phyloP scores from a whole-genome alignment of 495 filamentous ascomycete genomes.

The Beverwykella pulmonaria region DNA sequence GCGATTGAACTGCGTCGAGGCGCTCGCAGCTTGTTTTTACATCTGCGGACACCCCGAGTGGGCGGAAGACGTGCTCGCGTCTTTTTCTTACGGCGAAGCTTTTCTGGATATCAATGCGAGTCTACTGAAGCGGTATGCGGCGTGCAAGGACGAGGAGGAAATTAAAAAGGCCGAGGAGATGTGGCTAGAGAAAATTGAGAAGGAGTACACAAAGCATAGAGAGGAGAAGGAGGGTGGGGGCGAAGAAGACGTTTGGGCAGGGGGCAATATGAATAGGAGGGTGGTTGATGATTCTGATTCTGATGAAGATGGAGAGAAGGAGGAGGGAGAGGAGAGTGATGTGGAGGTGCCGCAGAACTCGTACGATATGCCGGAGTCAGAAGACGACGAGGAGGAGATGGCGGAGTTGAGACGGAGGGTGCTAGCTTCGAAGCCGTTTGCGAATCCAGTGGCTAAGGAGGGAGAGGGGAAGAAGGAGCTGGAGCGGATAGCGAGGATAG shows the following conservation, averaged over 20 bases:
- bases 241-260: constrained; percentile 74
- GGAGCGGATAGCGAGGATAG: constrained; percentile 13
- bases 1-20: constrained; percentile 93
- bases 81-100: constrained; percentile 83
- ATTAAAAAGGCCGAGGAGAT: constrained; percentile 81
- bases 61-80: constrained; percentile 77
- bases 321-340: constrained; percentile 53
- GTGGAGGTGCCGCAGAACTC: constrained; percentile 60
- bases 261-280: constrained; percentile 80
- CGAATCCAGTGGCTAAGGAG: constrained; percentile 62
- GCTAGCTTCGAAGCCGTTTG: constrained; percentile 81
- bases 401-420: constrained; percentile 84
- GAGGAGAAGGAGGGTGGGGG: constrained; percentile 60
- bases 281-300: constrained; percentile 59
- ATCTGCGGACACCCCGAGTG: constrained; percentile 92
- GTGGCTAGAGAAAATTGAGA: constrained; percentile 88
- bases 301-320: constrained; percentile 47
- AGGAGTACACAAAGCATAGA: constrained; percentile 81
- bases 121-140: constrained; percentile 80
- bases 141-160: constrained; percentile 79
- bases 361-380: constrained; percentile 73
- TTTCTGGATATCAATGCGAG: constrained; percentile 87
- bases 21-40: constrained; percentile 84
- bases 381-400: constrained; percentile 87
- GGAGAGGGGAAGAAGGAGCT: constrained; percentile 62